Conservation (phyloP, 805 yeast genomes). For the Blastobotrys americana region DNA sequence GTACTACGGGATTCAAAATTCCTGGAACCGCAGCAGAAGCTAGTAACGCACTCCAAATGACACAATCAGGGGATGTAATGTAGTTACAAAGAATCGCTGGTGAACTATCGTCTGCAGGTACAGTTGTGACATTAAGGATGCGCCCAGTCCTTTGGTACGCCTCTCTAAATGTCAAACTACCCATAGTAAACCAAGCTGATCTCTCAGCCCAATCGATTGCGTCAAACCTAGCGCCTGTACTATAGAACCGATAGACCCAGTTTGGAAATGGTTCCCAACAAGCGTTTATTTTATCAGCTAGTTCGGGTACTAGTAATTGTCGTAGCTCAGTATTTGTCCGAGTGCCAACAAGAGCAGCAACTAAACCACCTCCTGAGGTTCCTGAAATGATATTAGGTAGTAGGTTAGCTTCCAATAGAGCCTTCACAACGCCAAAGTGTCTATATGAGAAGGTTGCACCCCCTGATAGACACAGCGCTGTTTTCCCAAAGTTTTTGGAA, state of each 20-base stretch:
- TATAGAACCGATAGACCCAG: constrained; percentile 60
- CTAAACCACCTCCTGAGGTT: constrained; percentile 74
- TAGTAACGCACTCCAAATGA: constrained; percentile 69
- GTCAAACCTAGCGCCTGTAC: constrained; percentile 74
- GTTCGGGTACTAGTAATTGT: constrained; percentile 48
- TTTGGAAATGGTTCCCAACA: constrained; percentile 56
- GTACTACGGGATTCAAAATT: constrained; percentile 66
- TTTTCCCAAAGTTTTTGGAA: constrained; percentile 58
- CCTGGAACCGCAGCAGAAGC: constrained; percentile 85
- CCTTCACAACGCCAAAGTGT: constrained; percentile 71
- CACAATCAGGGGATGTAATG: constrained; percentile 70
- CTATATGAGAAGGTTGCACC: constrained; percentile 75
- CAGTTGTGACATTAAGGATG: constrained; percentile 64
- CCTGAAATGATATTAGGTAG: constrained; percentile 68
- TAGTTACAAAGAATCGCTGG: constrained; percentile 74
- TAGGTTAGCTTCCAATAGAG: constrained; percentile 56
- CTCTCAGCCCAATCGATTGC: constrained; percentile 67
- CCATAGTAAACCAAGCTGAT: constrained; percentile 61
- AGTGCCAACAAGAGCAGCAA: constrained; percentile 66
- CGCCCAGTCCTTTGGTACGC: constrained; percentile 63
- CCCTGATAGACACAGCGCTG: constrained; percentile 68
- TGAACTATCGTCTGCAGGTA: constrained; percentile 75
- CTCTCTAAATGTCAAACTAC: constrained; percentile 66
- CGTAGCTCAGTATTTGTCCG: constrained; percentile 61
- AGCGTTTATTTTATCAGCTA: constrained; percentile 60